Evolutionary conservation across 2,329 filamentous ascomycete species (phyloP).

Genomic region (Sclerotinia spermophila): DNA sequence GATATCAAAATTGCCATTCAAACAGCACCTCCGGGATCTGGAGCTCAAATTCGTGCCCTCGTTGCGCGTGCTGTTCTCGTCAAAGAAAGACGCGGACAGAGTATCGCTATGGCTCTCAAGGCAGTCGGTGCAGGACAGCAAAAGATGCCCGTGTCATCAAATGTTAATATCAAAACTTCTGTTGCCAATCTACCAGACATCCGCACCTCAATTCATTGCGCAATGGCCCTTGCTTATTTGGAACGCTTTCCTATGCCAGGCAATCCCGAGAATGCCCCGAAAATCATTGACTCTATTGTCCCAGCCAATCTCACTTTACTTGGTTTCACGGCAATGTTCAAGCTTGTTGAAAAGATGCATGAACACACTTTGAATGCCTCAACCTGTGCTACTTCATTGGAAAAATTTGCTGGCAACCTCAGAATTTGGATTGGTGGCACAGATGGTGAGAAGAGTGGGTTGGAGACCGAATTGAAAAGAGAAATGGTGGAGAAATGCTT

Average conservation of each 20-base stretch:
- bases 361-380: slow-evolving; percentile 47
- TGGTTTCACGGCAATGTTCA: slow-evolving; percentile 56
- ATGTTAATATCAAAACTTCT: slow-evolving; percentile 47
- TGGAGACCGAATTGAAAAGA: slow-evolving; percentile 50
- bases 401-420: slow-evolving; percentile 54
- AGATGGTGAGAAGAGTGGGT: slow-evolving; percentile 48
- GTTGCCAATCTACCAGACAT: slow-evolving; percentile 49
- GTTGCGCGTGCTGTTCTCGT: slow-evolving; percentile 56
- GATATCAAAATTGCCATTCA: slow-evolving; percentile 66
- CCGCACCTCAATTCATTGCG: slow-evolving; percentile 55
- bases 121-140: slow-evolving; percentile 45
- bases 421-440: slow-evolving; percentile 58
- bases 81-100: slow-evolving; percentile 50
- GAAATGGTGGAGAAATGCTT: slow-evolving; percentile 55
- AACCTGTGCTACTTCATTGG: slow-evolving; percentile 48
- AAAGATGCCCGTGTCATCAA: slow-evolving; percentile 34
- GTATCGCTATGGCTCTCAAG: slow-evolving; percentile 54
- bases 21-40: slow-evolving; percentile 74
- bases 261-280: slow-evolving; percentile 44
- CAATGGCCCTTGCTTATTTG: slow-evolving; percentile 58
- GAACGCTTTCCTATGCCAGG: slow-evolving; percentile 43
- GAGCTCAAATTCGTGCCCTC: slow-evolving; percentile 59
- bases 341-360: slow-evolving; percentile 53
- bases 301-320: slow-evolving; percentile 47
- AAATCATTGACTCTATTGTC: slow-evolving; percentile 49